phyloP scores from a whole-genome alignment of 768 basidiomycete genomes.

The Suillus alpinus region DNA sequence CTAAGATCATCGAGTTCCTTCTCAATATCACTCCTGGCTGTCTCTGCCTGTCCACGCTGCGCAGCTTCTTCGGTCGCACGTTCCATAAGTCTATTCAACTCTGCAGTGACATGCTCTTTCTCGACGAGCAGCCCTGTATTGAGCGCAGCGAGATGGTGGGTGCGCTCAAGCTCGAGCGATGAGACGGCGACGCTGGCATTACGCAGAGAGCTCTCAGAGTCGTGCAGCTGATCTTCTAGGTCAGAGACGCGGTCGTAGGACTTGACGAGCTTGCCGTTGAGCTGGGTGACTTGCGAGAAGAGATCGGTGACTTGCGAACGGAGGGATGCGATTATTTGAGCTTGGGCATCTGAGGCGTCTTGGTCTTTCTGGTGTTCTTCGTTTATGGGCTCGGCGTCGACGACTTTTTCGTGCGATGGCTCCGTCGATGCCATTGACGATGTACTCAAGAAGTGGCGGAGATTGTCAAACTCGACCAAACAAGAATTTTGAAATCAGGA shows the following conservation, averaged over 20 bases:
- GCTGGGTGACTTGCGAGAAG: conserved; percentile 83
- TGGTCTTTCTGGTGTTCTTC: conserved; percentile 23
- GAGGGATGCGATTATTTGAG: conserved; percentile 77
- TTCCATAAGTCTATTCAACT: conserved; percentile 92
- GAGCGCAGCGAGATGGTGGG: conserved; percentile 84
- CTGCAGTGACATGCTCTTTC: conserved; percentile 82
- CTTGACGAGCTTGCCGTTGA: conserved; percentile 90
- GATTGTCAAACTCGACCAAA: conserved; percentile 1
- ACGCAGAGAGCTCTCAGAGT: conserved; percentile 56
- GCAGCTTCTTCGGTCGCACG: conserved; percentile 94
- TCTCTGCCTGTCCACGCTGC: conserved; percentile 86
- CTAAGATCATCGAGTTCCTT: conserved; percentile 94
- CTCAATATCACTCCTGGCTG: conserved; percentile 79
- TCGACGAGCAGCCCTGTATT: conserved; percentile 93
- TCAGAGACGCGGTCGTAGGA: conserved; percentile 91
- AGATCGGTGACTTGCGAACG: conserved; percentile 82
- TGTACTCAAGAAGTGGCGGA: not conserved
- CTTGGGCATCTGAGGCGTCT: conserved; percentile 63
- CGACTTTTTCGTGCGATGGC: not conserved
- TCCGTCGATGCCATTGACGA: conserved; percentile 1
- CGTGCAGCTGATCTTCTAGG: conserved; percentile 86
- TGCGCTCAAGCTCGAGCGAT: conserved; percentile 80
- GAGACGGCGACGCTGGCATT: conserved; percentile 64
- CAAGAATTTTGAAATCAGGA: not conserved
- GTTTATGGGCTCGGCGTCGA: conserved; percentile 11